Evolutionary conservation across 768 basidiomycete genomes (phyloP).

Genomic region (Termitomyces sp.): DNA sequence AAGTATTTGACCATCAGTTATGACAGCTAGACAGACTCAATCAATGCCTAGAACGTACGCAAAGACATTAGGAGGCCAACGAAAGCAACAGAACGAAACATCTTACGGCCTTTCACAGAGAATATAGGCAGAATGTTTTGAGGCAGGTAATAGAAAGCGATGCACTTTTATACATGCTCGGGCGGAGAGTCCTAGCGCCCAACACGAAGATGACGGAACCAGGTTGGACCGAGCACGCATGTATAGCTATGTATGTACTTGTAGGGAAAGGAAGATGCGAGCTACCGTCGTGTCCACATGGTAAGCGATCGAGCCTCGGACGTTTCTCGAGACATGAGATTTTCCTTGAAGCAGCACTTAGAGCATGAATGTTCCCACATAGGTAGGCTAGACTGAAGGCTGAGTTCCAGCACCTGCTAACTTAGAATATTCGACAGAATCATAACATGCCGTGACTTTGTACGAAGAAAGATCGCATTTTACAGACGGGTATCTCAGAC

Average conservation of each 20-base stretch:
- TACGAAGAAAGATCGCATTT: background rate
- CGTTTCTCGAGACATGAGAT: background rate
- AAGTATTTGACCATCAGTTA: background rate
- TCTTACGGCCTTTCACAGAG: background rate
- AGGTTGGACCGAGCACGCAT: background rate
- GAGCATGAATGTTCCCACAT: background rate
- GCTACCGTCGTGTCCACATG: background rate
- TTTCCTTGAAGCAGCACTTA: background rate
- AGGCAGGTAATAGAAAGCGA: background rate
- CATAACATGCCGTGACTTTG: background rate
- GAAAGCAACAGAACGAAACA: background rate
- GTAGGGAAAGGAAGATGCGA: background rate
- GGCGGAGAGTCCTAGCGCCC: background rate
- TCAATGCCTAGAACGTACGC: background rate
- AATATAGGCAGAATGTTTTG: background rate
- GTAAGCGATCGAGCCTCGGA: background rate
- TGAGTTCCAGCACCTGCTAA: background rate
- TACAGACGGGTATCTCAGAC: background rate
- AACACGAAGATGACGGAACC: conserved; percentile 2
- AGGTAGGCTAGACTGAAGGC: background rate
- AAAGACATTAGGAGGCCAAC: conserved; percentile 2
- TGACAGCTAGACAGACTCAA: background rate
- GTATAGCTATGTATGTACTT: background rate
- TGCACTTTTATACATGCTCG: conserved; percentile 3
- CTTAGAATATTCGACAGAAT: background rate